These are phyloP conservation scores for Magnusiomyces sp. DNA, from an alignment of 1,139 yeast species.

Conservation along the genomic window DNA sequence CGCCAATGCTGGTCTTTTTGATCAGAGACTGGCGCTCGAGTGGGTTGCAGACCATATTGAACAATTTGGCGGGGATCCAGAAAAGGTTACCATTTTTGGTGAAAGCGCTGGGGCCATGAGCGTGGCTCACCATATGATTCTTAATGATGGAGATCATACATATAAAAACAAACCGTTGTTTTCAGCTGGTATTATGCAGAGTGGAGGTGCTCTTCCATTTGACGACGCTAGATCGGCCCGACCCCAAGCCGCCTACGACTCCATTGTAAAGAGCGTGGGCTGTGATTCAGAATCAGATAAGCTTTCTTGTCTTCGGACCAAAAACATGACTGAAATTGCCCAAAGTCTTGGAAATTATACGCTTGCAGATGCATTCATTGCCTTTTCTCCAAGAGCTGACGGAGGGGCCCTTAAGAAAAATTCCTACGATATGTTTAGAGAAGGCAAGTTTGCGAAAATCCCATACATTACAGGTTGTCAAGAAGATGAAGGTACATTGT, in stretches of 20 bases:
- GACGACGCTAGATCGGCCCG: conserved; percentile 7
- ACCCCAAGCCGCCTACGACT: conserved; percentile 17
- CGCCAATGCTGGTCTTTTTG: conserved; percentile 26
- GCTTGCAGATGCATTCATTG: neutral
- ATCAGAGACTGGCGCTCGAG: conserved; percentile 27
- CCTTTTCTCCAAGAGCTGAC: neutral
- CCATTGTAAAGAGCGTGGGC: conserved; percentile 13
- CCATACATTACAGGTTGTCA: conserved; percentile 21
- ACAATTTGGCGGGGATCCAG: conserved; percentile 30
- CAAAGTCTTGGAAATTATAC: neutral
- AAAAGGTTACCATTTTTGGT: conserved; percentile 27
- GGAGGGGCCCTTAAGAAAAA: neutral
- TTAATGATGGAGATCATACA: conserved; percentile 14
- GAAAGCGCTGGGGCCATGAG: conserved; percentile 31
- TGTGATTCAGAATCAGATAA: conserved; percentile 15
- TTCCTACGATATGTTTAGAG: conserved; percentile 9
- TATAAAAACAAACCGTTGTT: conserved; percentile 16
- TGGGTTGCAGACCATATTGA: conserved; percentile 29
- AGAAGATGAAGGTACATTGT: conserved; percentile 23
- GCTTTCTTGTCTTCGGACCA: conserved; percentile 18
- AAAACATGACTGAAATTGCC: neutral
- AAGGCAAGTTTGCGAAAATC: conserved; percentile 16
- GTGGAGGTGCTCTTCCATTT: conserved; percentile 16
- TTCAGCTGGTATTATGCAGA: conserved; percentile 25
- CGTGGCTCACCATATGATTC: conserved; percentile 22